Evolutionary conservation across 768 basidiomycete genomes (phyloP).

Genomic region (Lactarius pseudohatsudake): DNA sequence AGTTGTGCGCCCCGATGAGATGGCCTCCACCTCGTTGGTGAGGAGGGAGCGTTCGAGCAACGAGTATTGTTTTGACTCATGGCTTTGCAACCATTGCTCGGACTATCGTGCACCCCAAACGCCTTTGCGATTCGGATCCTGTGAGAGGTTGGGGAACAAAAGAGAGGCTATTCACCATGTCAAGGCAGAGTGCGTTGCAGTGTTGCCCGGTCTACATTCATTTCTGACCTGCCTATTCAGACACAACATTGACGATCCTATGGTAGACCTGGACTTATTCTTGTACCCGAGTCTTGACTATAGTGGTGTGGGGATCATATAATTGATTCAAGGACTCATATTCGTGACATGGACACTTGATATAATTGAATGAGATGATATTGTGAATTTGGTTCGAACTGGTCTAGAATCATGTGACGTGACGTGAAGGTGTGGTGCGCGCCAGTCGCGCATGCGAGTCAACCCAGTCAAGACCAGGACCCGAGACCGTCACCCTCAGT

Average conservation of each 20-base stretch:
- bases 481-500: background rate
- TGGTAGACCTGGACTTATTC: slow-evolving; percentile 17
- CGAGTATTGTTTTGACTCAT: background rate
- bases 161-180: slow-evolving; percentile 1
- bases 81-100: slow-evolving; percentile 26
- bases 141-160: background rate
- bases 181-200: slow-evolving; percentile 8
- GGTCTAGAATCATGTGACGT: background rate
- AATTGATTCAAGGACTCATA: background rate
- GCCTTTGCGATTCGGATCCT: background rate
- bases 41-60: background rate
- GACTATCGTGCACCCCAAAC: slow-evolving; percentile 4
- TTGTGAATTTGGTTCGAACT: background rate
- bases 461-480: background rate
- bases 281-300: too few species aligned
- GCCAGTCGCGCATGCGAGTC: background rate
- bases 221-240: background rate
- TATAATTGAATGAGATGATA: too few species aligned
- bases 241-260: slow-evolving; percentile 12
- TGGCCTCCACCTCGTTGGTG: background rate
- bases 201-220: background rate
- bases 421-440: background rate
- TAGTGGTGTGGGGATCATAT: too few species aligned
- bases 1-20: background rate
- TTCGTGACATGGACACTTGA: background rate